Evolutionary conservation across 768 basidiomycete species (phyloP), one percentile per base, ranked within the genome.

Genomic region (Pulveroboletus ravenelii): DNA sequence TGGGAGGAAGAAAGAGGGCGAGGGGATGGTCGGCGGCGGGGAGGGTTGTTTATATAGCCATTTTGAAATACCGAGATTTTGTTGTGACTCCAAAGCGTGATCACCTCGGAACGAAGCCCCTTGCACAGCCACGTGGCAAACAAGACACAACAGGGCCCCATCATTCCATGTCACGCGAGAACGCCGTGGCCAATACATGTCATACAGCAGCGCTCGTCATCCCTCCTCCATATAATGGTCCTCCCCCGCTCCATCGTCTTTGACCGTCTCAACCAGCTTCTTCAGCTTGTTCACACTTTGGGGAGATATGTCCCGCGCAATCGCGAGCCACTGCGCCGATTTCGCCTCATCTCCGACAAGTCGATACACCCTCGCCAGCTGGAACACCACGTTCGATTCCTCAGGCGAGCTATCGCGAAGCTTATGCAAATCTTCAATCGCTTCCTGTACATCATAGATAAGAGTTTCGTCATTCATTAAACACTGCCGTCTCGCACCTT

Each of bases 371-470:
- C 87, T 89, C 25, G 93, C 96, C 15, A 99, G 81, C 70, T 97
- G 86, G 80, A 96, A 96, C 52, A 94, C 82, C 50, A 98, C 89
- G 72, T 97, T 97, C 47, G 93, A 87, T 74, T 99, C 96, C 63
- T 93, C 91, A 7, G 95, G 95, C 32, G 93, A 89, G 55, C 82
- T 74, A 65, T 82, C 83, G 58, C 85, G 79, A 46, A 99, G 79
- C 53, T 76, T 73, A 70, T 92, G 84, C 64, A 98, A 78, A 67
- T 93, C 90, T 53, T 78, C 67, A 39, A 92, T 78, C 17, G 95
- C 94, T 38, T 75, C 74, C 93, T 96, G 72, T 56, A 43, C 54
- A 54, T 45, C 49, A 54, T 51, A 54, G 60, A 62, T 56, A 63
- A 64, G 61, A 57, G 50, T 54, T 10, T 41, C 45, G 44, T 47